These are phyloP conservation scores for Fallopia convolvulus DNA, from an alignment of 148 eudicot species.

Conservation along the genomic window DNA sequence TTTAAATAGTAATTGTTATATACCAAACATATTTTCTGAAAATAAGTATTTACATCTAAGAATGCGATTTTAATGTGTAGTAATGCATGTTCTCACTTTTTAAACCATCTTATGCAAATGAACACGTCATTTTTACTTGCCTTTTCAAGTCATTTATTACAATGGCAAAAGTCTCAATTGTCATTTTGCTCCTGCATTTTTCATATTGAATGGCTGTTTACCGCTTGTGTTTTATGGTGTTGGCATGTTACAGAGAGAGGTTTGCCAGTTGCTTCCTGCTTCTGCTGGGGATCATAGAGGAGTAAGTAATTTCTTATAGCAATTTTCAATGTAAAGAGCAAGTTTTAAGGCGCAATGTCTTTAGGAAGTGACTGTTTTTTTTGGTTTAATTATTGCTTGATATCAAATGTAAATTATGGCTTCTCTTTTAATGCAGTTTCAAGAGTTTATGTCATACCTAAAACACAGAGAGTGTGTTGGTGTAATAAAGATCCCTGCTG, in stretches of 20 bases:
- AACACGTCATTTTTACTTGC: background rate
- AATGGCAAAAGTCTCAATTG: background rate
- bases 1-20: too few species aligned
- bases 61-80: too few species aligned
- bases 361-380: background rate
- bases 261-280: constrained; percentile 78
- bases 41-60: too few species aligned
- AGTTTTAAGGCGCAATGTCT: too few species aligned
- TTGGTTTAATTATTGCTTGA: background rate
- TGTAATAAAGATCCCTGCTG: constrained; percentile 78
- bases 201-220: background rate
- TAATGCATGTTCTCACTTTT: background rate
- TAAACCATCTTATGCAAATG: background rate
- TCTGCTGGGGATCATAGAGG: constrained; percentile 82
- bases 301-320: constrained; percentile 46
- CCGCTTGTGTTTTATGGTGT: constrained; percentile 17
- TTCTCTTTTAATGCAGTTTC: constrained; percentile 49
- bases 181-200: background rate
- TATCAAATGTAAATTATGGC: background rate
- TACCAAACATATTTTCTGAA: too few species aligned
- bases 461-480: constrained; percentile 98
- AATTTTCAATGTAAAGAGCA: background rate
- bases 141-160: background rate
- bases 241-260: constrained; percentile 66
- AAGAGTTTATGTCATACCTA: constrained; percentile 77